These are phyloP conservation scores for Saitozyma podzolica DNA, from an alignment of 768 basidiomycete species.

Conservation along the genomic window DNA sequence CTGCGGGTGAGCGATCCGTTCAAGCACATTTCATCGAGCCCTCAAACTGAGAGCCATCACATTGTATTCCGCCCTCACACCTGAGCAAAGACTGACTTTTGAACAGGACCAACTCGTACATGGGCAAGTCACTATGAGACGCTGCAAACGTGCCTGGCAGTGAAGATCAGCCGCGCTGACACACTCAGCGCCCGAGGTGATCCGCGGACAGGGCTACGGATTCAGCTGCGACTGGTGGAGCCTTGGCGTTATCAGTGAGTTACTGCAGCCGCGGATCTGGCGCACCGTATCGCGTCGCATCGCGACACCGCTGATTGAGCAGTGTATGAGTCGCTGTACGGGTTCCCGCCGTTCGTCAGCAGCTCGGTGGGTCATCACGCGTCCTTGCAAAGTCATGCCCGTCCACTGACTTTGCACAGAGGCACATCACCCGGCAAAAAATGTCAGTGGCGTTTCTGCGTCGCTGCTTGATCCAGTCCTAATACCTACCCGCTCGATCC, in stretches of 20 bases:
- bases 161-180: constrained; percentile 55
- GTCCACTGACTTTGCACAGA: constrained; percentile 54
- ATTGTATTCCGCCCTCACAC: too few relatives aligned
- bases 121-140: constrained; percentile 51
- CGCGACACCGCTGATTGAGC: not conserved
- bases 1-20: constrained; percentile 45
- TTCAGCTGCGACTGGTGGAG: constrained; percentile 99
- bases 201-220: constrained; percentile 67
- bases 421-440: constrained; percentile 93
- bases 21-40: too few relatives aligned
- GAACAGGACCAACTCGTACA: constrained; percentile 51
- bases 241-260: constrained; percentile 77
- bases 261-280: too few relatives aligned
- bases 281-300: too few relatives aligned
- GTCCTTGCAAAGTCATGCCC: too few relatives aligned
- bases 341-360: constrained; percentile 94
- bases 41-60: too few relatives aligned
- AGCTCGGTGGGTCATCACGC: constrained; percentile 67
- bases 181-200: constrained; percentile 52
- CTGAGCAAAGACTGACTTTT: constrained; percentile 6
- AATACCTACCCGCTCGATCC: not conserved
- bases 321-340: constrained; percentile 90
- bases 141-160: constrained; percentile 61
- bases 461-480: not conserved
- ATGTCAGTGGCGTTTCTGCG: constrained; percentile 56